Evolutionary conservation across 495 filamentous ascomycete genomes (phyloP), one percentile per base, ranked within the genome.

Genomic region (Penicillium canariense): DNA sequence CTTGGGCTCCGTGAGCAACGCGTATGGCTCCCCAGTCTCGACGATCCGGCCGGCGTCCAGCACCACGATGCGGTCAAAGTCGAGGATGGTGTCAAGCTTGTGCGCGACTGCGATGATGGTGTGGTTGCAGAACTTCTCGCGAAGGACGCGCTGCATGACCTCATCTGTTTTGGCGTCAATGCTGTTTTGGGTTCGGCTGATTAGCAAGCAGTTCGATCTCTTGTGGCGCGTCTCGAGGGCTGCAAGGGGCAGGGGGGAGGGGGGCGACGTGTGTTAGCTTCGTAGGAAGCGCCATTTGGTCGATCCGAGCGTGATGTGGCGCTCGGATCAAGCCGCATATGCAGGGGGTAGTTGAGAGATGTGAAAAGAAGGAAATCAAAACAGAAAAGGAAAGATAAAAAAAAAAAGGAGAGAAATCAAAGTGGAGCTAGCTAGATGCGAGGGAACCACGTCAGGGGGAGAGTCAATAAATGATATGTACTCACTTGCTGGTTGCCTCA

Each of bases 81-180:
- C 81, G 11, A 79, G 54, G 54, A 84, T 81, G 0, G 80, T 81
- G 25, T 81, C 78, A n/a, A 87, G 71, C 34, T 79, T 76, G 63
- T 88, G 85, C 0, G 84, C 81, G 1, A 89, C 79, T 11, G 83
- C 74, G 42, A 88, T 64, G 36, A 87, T 76, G 7, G 84, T 88
- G 55, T 80, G 75, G 1, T 71, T 71, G 15, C 62, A 66, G 64
- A 87, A 84, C 50, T 84, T 79, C 48, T 80, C 68, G 0, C 81
- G 72, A 15, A 88, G 77, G 50, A 87, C 73, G n/a, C 69, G 63
- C 58, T 84, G 80, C 73, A 87, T 81, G 27, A 81, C 63, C 45
- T 68, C 70, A 56, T 85, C 83, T 15, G 82, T 84, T 53, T 79
- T 72, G 39, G 66, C 62, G 58, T 86, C 84, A 42, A 86, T 72